Conservation (phyloP, 768 basidiomycete species). For the Suillus luteus region DNA sequence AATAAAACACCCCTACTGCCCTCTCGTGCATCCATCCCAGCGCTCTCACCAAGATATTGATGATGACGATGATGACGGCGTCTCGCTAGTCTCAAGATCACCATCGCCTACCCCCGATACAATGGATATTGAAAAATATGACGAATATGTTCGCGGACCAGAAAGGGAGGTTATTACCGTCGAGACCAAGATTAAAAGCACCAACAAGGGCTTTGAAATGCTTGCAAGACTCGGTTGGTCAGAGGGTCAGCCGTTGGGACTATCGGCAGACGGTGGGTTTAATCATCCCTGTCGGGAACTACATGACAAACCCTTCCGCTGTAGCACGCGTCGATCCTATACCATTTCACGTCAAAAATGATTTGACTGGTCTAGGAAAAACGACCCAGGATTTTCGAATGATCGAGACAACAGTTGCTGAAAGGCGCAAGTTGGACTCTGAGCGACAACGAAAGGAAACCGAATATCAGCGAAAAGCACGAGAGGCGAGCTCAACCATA, state of each 20-base stretch:
- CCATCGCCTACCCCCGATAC: slow-evolving; percentile 66
- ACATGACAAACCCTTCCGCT: slow-evolving; percentile 8
- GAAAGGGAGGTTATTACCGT: slow-evolving; percentile 73
- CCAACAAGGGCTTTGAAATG: slow-evolving; percentile 81
- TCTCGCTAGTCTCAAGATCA: slow-evolving; percentile 73
- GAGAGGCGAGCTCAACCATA: slow-evolving; percentile 56
- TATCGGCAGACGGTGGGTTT: slow-evolving; percentile 69
- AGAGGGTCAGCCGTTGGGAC: slow-evolving; percentile 75
- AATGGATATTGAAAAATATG: slow-evolving; percentile 67
- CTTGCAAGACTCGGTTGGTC: slow-evolving; percentile 83
- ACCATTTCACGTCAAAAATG: slow-evolving; percentile 78
- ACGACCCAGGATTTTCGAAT: slow-evolving; percentile 76
- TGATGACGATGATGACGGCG: slow-evolving; percentile 61
- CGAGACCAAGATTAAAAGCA: slow-evolving; percentile 75
- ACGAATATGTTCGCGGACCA: slow-evolving; percentile 56
- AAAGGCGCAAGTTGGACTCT: slow-evolving; percentile 77
- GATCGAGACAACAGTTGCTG: slow-evolving; percentile 84
- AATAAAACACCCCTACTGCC: slow-evolving; percentile 54
- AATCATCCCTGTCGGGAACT: background rate
- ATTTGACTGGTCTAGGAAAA: slow-evolving; percentile 80
- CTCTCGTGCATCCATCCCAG: slow-evolving; percentile 53
- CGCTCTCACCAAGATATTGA: slow-evolving; percentile 46
- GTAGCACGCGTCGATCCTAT: slow-evolving; percentile 81
- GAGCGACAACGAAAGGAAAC: slow-evolving; percentile 82
- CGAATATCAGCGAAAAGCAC: slow-evolving; percentile 68